Evolutionary conservation across 164 flowering plant genomes (phyloP), one percentile per base, ranked within the genome.

Genomic region (Dillenia suffruticosa): DNA sequence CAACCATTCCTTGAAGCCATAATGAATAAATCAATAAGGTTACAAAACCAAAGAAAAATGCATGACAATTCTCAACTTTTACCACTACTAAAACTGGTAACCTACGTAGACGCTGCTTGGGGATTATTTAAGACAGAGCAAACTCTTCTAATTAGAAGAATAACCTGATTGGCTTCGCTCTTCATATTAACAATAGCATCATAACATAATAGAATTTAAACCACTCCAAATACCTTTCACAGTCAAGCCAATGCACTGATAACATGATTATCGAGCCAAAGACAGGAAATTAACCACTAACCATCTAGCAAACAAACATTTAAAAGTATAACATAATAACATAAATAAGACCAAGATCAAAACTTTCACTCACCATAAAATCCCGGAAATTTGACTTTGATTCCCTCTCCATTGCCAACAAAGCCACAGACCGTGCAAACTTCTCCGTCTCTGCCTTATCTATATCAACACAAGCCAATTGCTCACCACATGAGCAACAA

Each of bases 351-450:
- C 15, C 17, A 54, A 44, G 7, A 26, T 1, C 14, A 51, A 12
- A 49, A 26, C 24, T 14, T 10, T 14, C 4, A 24, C 73, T 68
- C 45, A 89, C 97, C 87, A 84, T 86, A 73, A 90, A 93, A 44
- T 73, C 77, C 32, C 66, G 68, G 61, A 93, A 90, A 70, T 81
- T 76, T 7, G 85, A 66, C 62, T 81, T 72, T 14, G 57, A 69
- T 75, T 90, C 96, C 69, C 98, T 81, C 67, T 84, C 81, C 79
- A 85, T 57, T 10, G 98, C 97, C 63, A 93, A 74, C 0, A 73
- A 63, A 66, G 92, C 88, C 49, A 93, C 64, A 0, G 90, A 85
- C 54, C 77, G 62, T 0, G 89, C 89, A 80, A 90, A 93, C 60
- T 57, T 83, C 67, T 90, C 85, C 0, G 94, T 89, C 76, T 90